A percentile compares a stretch with the other conserved stretches of the same genome.
phyloP scores from a whole-genome alignment of 2,329 filamentous ascomycete genomes.

The Simplicillium sp. region DNA sequence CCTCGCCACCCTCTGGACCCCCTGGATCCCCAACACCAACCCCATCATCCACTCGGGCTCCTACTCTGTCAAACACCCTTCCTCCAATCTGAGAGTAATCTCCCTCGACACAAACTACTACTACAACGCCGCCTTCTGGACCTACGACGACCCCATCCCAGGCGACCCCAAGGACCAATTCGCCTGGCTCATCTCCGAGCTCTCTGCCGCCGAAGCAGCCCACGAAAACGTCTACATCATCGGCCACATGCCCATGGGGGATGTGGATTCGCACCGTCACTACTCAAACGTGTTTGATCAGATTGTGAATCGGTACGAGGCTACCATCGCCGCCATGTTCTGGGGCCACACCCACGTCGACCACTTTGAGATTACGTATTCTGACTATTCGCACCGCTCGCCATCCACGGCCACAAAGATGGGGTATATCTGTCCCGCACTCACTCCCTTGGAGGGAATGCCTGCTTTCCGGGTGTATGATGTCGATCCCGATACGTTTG shows the following conservation, averaged over 20 bases:
- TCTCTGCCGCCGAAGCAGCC: slow-evolving; percentile 40
- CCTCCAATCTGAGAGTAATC: slow-evolving; percentile 50
- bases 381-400: slow-evolving; percentile 30
- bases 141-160: slow-evolving; percentile 40
- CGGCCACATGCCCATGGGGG: slow-evolving; percentile 45
- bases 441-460: slow-evolving; percentile 44
- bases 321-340: slow-evolving; percentile 45
- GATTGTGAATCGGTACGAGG: slow-evolving; percentile 42
- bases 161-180: slow-evolving; percentile 42
- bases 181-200: slow-evolving; percentile 41
- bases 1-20: slow-evolving; percentile 34
- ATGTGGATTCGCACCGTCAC: slow-evolving; percentile 40
- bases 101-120: slow-evolving; percentile 51
- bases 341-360: slow-evolving; percentile 49
- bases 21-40: slow-evolving; percentile 30
- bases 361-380: slow-evolving; percentile 45
- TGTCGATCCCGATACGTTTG: slow-evolving; percentile 47
- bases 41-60: slow-evolving; percentile 31
- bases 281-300: slow-evolving; percentile 43
- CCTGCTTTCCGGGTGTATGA: slow-evolving; percentile 49
- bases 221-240: slow-evolving; percentile 46
- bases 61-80: slow-evolving; percentile 43
- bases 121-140: slow-evolving; percentile 48
- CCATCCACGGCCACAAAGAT: slow-evolving; percentile 34
- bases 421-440: slow-evolving; percentile 43